A percentile compares a stretch with the other conserved stretches of the same genome.
phyloP scores from a whole-genome alignment of 768 basidiomycete species.

The Tricholoma sp. region DNA sequence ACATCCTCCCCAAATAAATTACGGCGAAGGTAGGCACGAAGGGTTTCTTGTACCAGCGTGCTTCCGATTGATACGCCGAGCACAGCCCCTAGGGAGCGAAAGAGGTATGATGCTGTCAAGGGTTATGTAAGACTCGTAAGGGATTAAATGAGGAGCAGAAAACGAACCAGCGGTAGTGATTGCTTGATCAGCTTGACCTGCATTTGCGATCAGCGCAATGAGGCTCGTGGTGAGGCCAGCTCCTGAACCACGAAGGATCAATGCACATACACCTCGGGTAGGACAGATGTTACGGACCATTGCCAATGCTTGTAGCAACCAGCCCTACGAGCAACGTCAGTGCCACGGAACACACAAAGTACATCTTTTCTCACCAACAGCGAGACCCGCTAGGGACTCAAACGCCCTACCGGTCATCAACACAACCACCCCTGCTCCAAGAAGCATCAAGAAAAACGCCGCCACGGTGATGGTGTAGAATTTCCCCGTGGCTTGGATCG shows the following conservation, averaged over 20 bases:
- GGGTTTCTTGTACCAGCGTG: constrained; percentile 47
- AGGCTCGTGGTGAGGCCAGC: constrained; percentile 51
- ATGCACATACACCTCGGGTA: not conserved
- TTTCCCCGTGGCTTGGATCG: constrained; percentile 55
- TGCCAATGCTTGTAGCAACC: constrained; percentile 31
- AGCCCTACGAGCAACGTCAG: constrained; percentile 22
- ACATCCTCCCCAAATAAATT: constrained; percentile 40
- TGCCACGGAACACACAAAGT: not conserved
- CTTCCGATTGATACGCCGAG: constrained; percentile 53
- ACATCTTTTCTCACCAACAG: constrained; percentile 30
- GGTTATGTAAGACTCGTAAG: not conserved
- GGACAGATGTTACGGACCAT: constrained; percentile 22
- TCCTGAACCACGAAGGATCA: constrained; percentile 26
- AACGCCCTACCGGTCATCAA: constrained; percentile 35
- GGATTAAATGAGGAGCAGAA: not conserved
- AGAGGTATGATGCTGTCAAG: constrained; percentile 53
- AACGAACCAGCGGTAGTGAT: constrained; percentile 56
- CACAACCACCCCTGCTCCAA: constrained; percentile 32
- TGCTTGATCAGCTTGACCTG: constrained; percentile 56
- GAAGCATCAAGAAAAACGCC: constrained; percentile 32
- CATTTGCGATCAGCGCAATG: constrained; percentile 59
- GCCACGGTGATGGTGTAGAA: constrained; percentile 47
- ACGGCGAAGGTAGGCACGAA: constrained; percentile 37
- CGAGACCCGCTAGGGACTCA: constrained; percentile 33
- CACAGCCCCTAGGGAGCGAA: constrained; percentile 58